Evolutionary conservation across 352 stramenopile species (phyloP).

Genomic region (Phytopythium oedochilum): DNA sequence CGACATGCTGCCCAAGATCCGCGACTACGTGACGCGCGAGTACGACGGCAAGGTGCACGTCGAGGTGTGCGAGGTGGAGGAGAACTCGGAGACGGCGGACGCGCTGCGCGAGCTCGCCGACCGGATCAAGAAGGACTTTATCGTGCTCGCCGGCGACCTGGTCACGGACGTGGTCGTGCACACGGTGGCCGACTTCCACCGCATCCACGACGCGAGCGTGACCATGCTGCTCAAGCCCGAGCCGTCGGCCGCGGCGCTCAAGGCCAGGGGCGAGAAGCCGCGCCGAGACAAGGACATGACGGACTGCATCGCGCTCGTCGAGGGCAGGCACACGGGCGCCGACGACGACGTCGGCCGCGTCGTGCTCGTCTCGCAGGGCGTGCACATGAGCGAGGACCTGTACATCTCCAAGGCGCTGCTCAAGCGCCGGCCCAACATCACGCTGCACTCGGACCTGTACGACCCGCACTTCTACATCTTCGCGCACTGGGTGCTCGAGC

Average conservation of each 20-base stretch:
- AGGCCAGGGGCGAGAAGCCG: conserved; percentile 61
- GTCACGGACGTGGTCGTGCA: conserved; percentile 78
- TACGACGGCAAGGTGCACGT: conserved; percentile 82
- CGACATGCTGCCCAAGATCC: conserved; percentile 56
- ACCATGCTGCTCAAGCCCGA: conserved; percentile 81
- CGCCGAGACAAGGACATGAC: conserved; percentile 78
- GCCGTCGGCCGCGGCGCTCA: conserved; percentile 9
- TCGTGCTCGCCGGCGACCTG: conserved; percentile 74
- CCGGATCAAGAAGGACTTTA: conserved; percentile 80
- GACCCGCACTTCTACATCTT: conserved; percentile 86
- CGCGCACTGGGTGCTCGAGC: conserved; percentile 74
- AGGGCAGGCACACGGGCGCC: conserved; percentile 16
- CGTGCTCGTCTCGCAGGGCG: conserved; percentile 58
- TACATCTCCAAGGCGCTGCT: conserved; percentile 74
- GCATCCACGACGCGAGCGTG: conserved; percentile 77
- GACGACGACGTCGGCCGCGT: conserved; percentile 54
- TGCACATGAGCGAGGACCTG: conserved; percentile 82
- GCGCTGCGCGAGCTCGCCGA: conserved; percentile 65
- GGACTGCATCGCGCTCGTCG: conserved; percentile 70
- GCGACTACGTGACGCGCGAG: conserved; percentile 72
- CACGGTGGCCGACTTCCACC: conserved; percentile 77
- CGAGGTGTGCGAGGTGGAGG: conserved; percentile 64
- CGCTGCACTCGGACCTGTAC: conserved; percentile 77
- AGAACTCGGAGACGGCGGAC: conserved; percentile 71
- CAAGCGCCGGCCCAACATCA: conserved; percentile 65